A percentile compares a stretch with the other conserved stretches of the same genome.
phyloP scores from a whole-genome alignment of 2,329 filamentous ascomycete genomes.

The Stagonosporopsis tanaceti region DNA sequence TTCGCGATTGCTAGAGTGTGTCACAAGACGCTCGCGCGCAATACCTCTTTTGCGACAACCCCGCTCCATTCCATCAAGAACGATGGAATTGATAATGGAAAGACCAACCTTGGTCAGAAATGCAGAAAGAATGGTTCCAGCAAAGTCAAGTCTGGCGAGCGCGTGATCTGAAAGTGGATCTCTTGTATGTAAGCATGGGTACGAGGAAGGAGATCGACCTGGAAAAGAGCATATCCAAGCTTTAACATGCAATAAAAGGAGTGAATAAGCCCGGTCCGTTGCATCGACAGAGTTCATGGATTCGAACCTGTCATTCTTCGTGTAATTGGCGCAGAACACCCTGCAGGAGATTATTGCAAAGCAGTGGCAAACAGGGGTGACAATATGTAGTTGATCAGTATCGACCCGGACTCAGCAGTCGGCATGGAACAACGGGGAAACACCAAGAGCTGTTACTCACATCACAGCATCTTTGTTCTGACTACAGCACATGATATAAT shows the following conservation, averaged over 20 bases:
- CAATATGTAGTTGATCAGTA: neutral
- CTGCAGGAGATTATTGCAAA: neutral
- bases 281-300: neutral
- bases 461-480: neutral
- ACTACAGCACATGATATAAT: neutral
- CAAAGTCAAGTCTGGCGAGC: neutral
- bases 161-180: neutral
- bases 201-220: neutral
- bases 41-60: neutral
- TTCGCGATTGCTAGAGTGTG: neutral
- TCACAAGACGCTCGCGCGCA: neutral
- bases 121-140: neutral
- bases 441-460: neutral
- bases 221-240: neutral
- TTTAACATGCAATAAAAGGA: neutral
- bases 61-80: slow-evolving; percentile 5
- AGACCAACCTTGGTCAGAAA: neutral
- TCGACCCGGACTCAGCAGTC: neutral
- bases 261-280: too few species aligned
- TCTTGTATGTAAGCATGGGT: neutral
- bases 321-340: neutral
- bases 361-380: neutral
- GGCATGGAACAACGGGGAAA: neutral
- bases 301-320: neutral
- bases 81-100: neutral